A percentile compares a stretch with the other conserved stretches of the same genome.
Evolutionary conservation across 78 protist species (phyloP).

Genomic region (Dictyostelium purpureum): DNA sequence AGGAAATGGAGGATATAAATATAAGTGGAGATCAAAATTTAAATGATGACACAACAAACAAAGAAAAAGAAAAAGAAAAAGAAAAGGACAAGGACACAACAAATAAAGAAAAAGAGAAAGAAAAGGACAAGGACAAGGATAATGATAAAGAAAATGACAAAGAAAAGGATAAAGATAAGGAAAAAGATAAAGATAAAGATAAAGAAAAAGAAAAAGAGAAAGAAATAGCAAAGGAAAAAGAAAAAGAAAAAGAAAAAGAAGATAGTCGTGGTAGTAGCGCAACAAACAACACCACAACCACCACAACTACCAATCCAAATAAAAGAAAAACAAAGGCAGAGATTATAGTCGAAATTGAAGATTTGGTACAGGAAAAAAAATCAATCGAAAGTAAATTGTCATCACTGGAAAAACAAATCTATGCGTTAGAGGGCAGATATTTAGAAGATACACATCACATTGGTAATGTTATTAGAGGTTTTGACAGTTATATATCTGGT

Average conservation of each 20-base stretch:
- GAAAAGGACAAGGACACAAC: background rate
- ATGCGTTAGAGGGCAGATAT: slow-evolving; percentile 79
- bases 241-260: too few species aligned
- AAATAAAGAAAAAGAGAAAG: background rate
- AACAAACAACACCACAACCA: background rate
- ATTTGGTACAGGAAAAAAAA: slow-evolving; percentile 17
- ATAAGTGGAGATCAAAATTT: slow-evolving; percentile 13
- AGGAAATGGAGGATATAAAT: slow-evolving; percentile 5
- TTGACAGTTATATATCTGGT: slow-evolving; percentile 79
- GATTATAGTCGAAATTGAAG: slow-evolving; percentile 47
- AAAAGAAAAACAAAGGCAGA: slow-evolving; percentile 47
- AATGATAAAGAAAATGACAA: too few species aligned
- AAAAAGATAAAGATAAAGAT: too few species aligned
- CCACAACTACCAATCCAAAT: background rate
- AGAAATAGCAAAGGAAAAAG: too few species aligned
- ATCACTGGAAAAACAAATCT: slow-evolving; percentile 74
- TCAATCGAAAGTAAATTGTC: slow-evolving; percentile 39
- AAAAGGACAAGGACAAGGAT: too few species aligned
- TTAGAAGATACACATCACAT: slow-evolving; percentile 80
- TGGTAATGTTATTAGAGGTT: slow-evolving; percentile 81
- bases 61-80: background rate
- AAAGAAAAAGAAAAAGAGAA: too few species aligned
- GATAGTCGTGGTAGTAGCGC: too few species aligned
- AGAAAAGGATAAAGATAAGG: too few species aligned
- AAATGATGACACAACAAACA: background rate